Conservation (phyloP, 306 rosid species). For the Prunus mume region DNA sequence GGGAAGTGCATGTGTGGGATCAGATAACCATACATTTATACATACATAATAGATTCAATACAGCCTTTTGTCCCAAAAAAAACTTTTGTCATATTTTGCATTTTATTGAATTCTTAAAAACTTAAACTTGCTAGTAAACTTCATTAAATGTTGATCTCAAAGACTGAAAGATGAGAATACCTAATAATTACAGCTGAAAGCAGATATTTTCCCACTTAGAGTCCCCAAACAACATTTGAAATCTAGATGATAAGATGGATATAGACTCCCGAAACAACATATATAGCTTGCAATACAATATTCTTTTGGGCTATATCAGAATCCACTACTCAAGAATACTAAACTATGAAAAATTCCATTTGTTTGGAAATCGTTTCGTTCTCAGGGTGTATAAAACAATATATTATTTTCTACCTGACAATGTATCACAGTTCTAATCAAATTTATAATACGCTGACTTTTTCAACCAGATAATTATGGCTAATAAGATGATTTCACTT, state of each 20-base stretch:
- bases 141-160: neutral
- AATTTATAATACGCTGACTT: neutral
- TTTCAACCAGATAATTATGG: neutral
- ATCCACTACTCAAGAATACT: neutral
- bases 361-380: neutral
- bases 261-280: neutral
- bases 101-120: no score
- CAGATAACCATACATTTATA: neutral
- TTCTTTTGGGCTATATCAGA: neutral
- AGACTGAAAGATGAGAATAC: neutral
- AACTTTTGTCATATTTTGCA: no score
- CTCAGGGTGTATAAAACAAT: neutral
- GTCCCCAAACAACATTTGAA: conserved; percentile 1
- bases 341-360: neutral
- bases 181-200: neutral
- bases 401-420: neutral
- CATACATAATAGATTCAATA: no score
- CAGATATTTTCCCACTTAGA: neutral
- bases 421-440: neutral
- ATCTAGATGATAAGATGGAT: neutral
- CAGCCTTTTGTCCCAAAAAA: no score
- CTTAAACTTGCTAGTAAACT: neutral
- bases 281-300: neutral
- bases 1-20: neutral
- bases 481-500: neutral